Evolutionary conservation across 2,329 filamentous ascomycete genomes (phyloP).

Genomic region (Cladosporium austrohemisphaericum): DNA sequence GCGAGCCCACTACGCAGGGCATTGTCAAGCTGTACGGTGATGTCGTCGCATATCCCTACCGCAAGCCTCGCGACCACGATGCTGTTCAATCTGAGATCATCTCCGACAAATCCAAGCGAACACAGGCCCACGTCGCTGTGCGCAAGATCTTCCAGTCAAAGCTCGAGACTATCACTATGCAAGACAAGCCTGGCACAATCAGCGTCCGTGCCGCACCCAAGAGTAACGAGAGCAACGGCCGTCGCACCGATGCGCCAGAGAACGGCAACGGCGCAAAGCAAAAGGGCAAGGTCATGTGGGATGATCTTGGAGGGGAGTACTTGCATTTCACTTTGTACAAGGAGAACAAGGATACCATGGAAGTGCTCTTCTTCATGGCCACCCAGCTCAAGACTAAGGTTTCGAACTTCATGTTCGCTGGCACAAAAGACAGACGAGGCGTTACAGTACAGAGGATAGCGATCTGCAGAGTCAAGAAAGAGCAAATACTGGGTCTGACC

Average conservation of each 20-base stretch:
- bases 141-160: constrained; percentile 75
- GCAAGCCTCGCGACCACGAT: constrained; percentile 55
- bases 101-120: constrained; percentile 58
- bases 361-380: constrained; percentile 73
- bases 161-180: constrained; percentile 72
- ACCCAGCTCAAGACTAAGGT: constrained; percentile 65
- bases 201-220: constrained; percentile 49
- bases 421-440: constrained; percentile 85
- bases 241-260: constrained; percentile 16
- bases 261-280: constrained; percentile 19
- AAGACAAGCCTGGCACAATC: constrained; percentile 66
- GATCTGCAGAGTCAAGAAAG: constrained; percentile 55
- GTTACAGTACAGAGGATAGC: constrained; percentile 82
- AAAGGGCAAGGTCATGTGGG: constrained; percentile 54
- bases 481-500: constrained; percentile 64
- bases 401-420: constrained; percentile 75
- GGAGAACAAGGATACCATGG: constrained; percentile 96
- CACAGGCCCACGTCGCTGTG: constrained; percentile 61
- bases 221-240: constrained; percentile 18
- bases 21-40: constrained; percentile 55
- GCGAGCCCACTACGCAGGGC: constrained; percentile 45
- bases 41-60: constrained; percentile 51
- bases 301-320: constrained; percentile 71
- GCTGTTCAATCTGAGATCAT: constrained; percentile 53
- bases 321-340: constrained; percentile 92